Percentiles rank a stretch among this genome's conserved stretches.
These are phyloP conservation scores for Verticillium klebahnii DNA, from an alignment of 2,329 filamentous ascomycete species.

Conservation along the genomic window DNA sequence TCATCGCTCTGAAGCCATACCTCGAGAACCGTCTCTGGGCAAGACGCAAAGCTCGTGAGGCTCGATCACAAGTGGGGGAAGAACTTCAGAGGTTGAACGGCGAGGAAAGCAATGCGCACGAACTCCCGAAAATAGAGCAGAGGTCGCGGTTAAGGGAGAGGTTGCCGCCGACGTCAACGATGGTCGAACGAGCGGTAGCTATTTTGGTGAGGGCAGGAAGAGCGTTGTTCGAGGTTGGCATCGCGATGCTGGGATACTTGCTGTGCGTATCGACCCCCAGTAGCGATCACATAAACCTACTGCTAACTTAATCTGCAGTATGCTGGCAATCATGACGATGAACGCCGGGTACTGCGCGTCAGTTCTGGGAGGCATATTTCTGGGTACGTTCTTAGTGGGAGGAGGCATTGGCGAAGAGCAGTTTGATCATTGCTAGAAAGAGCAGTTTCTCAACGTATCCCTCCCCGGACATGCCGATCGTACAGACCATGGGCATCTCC, in stretches of 20 bases:
- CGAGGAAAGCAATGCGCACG: neutral
- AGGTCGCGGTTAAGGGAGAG: neutral
- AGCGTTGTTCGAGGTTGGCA: constrained; percentile 1
- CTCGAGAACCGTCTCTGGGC: constrained; percentile 4
- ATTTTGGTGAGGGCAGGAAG: neutral
- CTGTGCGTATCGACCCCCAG: constrained; percentile 54
- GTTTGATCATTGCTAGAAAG: constrained; percentile 6
- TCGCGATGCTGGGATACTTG: constrained; percentile 52
- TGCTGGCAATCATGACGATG: constrained; percentile 79
- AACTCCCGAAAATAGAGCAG: neutral
- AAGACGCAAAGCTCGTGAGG: neutral
- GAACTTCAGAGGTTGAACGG: neutral
- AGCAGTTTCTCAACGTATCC: neutral
- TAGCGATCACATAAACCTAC: neutral
- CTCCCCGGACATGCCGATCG: too few species aligned
- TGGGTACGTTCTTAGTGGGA: constrained; percentile 71
- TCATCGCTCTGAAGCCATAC: constrained; percentile 5
- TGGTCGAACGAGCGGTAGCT: neutral
- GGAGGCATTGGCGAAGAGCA: constrained; percentile 1
- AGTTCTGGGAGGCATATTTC: constrained; percentile 64
- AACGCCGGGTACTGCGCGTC: constrained; percentile 74
- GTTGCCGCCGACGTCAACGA: neutral
- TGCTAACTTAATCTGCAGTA: constrained; percentile 41
- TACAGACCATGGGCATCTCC: too few species aligned
- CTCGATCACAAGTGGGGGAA: neutral